phyloP scores from a whole-genome alignment of 2,329 filamentous ascomycete genomes.

The Nigrospora oryzae region DNA sequence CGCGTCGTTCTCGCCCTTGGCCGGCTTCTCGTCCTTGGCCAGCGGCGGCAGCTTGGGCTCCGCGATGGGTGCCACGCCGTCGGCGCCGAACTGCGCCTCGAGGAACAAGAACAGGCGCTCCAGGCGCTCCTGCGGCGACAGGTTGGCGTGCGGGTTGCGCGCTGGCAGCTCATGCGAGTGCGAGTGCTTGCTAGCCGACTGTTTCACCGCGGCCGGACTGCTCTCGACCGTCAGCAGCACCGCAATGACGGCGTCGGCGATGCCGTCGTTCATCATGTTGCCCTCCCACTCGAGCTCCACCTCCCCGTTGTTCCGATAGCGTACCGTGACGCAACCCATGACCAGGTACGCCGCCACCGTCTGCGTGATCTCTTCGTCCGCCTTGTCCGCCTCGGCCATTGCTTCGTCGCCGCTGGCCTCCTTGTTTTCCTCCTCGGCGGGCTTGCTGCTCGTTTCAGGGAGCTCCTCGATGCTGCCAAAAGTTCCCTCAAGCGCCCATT shows the following conservation, averaged over 20 bases:
- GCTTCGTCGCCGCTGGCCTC: constrained; percentile 22
- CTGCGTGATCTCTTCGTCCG: constrained; percentile 55
- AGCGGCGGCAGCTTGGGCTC: constrained; percentile 45
- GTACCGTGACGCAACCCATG: constrained; percentile 87
- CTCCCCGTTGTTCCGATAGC: constrained; percentile 67
- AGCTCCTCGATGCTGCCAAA: constrained; percentile 79
- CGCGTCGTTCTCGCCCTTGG: constrained; percentile 21
- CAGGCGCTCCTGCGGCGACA: constrained; percentile 68
- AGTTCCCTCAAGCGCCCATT: constrained; percentile 88
- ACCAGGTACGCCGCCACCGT: constrained; percentile 55
- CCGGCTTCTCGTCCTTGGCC: constrained; percentile 22
- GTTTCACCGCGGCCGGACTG: constrained; percentile 88
- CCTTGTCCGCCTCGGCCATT: constrained; percentile 55
- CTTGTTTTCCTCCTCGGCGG: constrained; percentile 28
- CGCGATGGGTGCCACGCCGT: constrained; percentile 72
- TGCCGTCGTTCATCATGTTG: constrained; percentile 94
- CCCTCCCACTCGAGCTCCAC: constrained; percentile 95
- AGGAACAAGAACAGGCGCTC: constrained; percentile 89
- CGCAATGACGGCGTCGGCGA: constrained; percentile 94
- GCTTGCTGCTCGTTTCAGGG: constrained; percentile 37
- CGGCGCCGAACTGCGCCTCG: constrained; percentile 87
- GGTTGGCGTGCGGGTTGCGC: constrained; percentile 65
- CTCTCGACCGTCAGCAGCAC: constrained; percentile 88
- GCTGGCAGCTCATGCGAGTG: constrained; percentile 41
- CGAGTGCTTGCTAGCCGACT: constrained; percentile 52